phyloP scores from a whole-genome alignment of 176 grass and related monocot genomes.

The Olyra latifolia region DNA sequence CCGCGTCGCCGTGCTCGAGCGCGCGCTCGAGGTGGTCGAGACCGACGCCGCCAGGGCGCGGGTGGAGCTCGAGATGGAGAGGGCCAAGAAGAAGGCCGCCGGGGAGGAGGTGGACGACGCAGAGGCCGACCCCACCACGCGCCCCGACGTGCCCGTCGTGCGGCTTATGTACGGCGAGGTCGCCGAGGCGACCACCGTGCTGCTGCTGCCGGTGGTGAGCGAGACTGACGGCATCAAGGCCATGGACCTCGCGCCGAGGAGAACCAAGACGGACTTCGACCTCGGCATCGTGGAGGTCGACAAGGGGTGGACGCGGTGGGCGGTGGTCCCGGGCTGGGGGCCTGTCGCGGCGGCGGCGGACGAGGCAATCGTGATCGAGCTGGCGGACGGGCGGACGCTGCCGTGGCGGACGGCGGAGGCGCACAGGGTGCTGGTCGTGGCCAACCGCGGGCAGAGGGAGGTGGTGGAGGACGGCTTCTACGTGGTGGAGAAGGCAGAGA shows the following conservation, averaged over 20 bases:
- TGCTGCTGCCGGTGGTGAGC: conserved; percentile 57
- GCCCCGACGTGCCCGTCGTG: conserved; percentile 49
- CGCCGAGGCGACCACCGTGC: conserved; percentile 63
- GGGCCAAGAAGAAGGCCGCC: conserved; percentile 35
- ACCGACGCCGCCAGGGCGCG: conserved; percentile 45
- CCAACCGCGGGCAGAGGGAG: conserved; percentile 45
- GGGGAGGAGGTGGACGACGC: conserved; percentile 38
- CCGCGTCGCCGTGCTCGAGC: conserved; percentile 49
- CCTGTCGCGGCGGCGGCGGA: conserved; percentile 46
- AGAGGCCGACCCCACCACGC: background rate
- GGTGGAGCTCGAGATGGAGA: conserved; percentile 52
- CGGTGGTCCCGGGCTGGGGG: conserved; percentile 72
- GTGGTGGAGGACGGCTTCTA: conserved; percentile 59
- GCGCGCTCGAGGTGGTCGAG: conserved; percentile 53
- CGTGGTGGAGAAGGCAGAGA: conserved; percentile 62
- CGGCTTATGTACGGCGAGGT: conserved; percentile 65
- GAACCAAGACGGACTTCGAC: conserved; percentile 51
- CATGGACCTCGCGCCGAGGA: conserved; percentile 49
- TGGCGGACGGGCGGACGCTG: conserved; percentile 59
- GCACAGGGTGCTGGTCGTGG: conserved; percentile 66
- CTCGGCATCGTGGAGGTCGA: conserved; percentile 72
- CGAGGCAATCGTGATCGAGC: conserved; percentile 68
- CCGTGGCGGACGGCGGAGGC: conserved; percentile 41
- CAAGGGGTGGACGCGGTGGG: conserved; percentile 75
- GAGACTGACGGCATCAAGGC: conserved; percentile 55